Evolutionary conservation across 2,329 filamentous ascomycete species (phyloP).

Genomic region (Sclerotinia subarctica): DNA sequence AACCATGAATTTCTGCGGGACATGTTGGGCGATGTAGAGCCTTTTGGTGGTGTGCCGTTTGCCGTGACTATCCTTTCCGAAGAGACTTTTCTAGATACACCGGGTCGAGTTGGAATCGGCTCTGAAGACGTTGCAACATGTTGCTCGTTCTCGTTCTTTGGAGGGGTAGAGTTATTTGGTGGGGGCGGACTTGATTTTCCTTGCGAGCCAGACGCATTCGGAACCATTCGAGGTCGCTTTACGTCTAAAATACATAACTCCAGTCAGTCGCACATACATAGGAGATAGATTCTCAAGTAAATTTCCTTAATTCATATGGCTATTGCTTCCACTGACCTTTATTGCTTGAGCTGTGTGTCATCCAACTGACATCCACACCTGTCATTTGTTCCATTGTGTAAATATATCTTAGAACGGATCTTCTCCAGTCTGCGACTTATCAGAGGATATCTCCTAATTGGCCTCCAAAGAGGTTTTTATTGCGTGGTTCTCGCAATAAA

Average conservation of each 20-base stretch:
- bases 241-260: constrained; percentile 2
- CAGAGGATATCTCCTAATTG: not conserved
- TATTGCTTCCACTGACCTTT: constrained; percentile 34
- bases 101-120: constrained; percentile 26
- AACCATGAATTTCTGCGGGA: constrained; percentile 78
- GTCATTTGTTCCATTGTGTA: constrained; percentile 37
- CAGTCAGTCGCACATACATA: not conserved
- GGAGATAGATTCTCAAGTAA: not conserved
- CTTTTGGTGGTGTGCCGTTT: constrained; percentile 32
- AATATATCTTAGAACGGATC: not conserved
- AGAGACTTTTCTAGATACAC: constrained; percentile 30
- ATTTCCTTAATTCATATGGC: constrained; percentile 32
- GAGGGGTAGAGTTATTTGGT: constrained; percentile 11
- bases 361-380: constrained; percentile 39
- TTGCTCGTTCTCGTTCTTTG: constrained; percentile 12
- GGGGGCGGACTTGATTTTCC: constrained; percentile 3
- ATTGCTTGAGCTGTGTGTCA: constrained; percentile 33
- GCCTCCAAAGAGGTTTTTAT: not conserved
- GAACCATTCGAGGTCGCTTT: constrained; percentile 15
- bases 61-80: constrained; percentile 31
- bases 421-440: not conserved
- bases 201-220: constrained; percentile 3
- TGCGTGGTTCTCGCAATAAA: constrained; percentile 9
- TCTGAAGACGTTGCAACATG: not conserved
- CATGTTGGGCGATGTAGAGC: constrained; percentile 27